Conservation (phyloP, 495 filamentous ascomycete species). For the Podospora fimiseda region DNA sequence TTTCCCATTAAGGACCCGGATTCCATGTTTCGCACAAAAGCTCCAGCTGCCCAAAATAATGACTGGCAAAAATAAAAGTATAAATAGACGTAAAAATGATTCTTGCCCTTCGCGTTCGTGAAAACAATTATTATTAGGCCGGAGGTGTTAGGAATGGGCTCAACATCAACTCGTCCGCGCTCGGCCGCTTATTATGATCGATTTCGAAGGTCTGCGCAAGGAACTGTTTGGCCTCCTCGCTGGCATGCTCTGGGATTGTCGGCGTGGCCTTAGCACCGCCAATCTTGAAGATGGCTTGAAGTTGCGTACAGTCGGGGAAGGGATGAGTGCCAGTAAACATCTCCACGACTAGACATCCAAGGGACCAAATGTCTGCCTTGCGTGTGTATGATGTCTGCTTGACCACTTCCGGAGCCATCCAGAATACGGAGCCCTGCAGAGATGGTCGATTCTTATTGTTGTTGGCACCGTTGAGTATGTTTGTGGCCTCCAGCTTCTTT, state of each 20-base stretch:
- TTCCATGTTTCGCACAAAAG: too few species aligned
- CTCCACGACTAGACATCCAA: constrained; percentile 94
- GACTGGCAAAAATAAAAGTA: background rate
- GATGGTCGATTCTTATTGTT: constrained; percentile 81
- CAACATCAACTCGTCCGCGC: constrained; percentile 79
- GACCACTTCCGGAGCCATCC: constrained; percentile 99
- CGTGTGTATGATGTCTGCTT: constrained; percentile 95
- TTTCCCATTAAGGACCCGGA: too few species aligned
- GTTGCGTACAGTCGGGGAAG: constrained; percentile 92
- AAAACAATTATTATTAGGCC: constrained; percentile 1
- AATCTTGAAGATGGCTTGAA: constrained; percentile 99
- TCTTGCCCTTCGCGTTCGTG: too few species aligned
- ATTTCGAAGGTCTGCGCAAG: constrained; percentile 87
- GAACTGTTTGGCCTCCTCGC: constrained; percentile 79
- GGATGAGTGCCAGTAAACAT: constrained; percentile 98
- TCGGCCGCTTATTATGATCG: constrained; percentile 85
- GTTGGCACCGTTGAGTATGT: constrained; percentile 50
- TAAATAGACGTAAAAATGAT: too few species aligned
- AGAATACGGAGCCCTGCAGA: constrained; percentile 95
- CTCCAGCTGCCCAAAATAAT: too few species aligned
- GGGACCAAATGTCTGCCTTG: constrained; percentile 99
- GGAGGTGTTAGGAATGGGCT: constrained; percentile 69
- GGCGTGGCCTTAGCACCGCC: constrained; percentile 80
- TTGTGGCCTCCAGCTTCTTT: constrained; percentile 55
- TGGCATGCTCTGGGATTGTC: constrained; percentile 81